Base-by-base conservation (phyloP, 129 eudicot species). In the Tagetes erecta region DNA sequence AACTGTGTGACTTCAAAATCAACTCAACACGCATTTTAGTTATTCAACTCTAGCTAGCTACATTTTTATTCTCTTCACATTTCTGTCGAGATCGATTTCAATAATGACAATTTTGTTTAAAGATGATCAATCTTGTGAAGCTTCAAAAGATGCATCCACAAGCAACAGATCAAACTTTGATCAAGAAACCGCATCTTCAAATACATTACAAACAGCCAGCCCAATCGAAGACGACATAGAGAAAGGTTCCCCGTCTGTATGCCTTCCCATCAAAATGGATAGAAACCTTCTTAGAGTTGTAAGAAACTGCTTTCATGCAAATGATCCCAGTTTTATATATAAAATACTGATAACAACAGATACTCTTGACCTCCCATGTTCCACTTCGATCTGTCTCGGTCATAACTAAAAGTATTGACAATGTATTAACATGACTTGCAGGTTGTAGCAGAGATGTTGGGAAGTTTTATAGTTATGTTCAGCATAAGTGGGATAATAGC, bases 401-500 rank as follows among this genome's bases (percentile, higher is more conserved):
- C 3, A 40, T 11, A 47, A 14, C 33, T 33, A 33, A 59, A 58
- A 59, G 0, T 9, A 33, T 10, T 10, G 40, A 33, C 10, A 63
- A 37, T 20, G 27, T 20, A 20, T 63, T 38, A 63, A 39, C 45
- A 36, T 5, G 30, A 13, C 45, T 37, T 83, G 79, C 90, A 94
- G 99, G 83, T 86, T 47, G 39, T 66, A 51, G 99, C 96, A 63
- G 99, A 94, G 76, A 82, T 88, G 27, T 31, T 91, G 46, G 99
- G 99, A 63, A 83, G 93, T 35, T 91, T 91, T 78, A 80, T 94
- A n/a, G 70, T 94, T 74, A 72, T 94, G 87, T 90, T 90, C 73
- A 83, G 88, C 79, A 86, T 91, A 60, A 73, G 86, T 62, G 99
- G 91, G 77, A 94, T 94, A 51, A 68, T 88, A 27, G 93, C 89